phyloP scores from a whole-genome alignment of 73 alveolate genomes.

The Paraurostyla sp. region DNA sequence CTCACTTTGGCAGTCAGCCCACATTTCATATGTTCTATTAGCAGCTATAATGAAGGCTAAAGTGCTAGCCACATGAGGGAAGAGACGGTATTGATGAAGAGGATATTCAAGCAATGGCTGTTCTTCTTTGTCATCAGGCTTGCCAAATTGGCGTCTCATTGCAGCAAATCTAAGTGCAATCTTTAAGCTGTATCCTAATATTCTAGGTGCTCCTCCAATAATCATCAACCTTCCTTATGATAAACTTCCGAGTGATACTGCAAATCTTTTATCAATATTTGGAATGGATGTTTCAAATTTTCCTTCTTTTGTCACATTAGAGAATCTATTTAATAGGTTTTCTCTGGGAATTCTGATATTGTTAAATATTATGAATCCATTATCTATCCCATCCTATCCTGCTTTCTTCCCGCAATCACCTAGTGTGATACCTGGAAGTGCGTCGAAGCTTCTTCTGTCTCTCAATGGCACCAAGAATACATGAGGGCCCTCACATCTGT shows the following conservation, averaged over 20 bases:
- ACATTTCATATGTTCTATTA: neutral
- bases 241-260: constrained; percentile 31
- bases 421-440: constrained; percentile 24
- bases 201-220: constrained; percentile 30
- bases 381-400: constrained; percentile 67
- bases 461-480: constrained; percentile 87
- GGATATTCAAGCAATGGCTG: constrained; percentile 71
- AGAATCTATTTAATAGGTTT: constrained; percentile 66
- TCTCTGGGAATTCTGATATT: constrained; percentile 59
- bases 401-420: constrained; percentile 71
- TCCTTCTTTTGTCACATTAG: constrained; percentile 78
- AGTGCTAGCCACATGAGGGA: constrained; percentile 59
- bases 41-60: constrained; percentile 35
- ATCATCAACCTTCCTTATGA: constrained; percentile 57
- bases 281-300: constrained; percentile 59
- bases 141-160: constrained; percentile 73
- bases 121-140: constrained; percentile 67
- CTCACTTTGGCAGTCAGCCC: constrained; percentile 30
- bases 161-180: constrained; percentile 77
- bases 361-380: constrained; percentile 61
- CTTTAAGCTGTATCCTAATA: constrained; percentile 13
- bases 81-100: constrained; percentile 61
- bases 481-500: constrained; percentile 85
- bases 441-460: constrained; percentile 72
- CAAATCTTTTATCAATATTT: constrained; percentile 56